Conservation (phyloP, 2,329 filamentous ascomycete genomes). For the Atkinsonella hypoxylon region DNA sequence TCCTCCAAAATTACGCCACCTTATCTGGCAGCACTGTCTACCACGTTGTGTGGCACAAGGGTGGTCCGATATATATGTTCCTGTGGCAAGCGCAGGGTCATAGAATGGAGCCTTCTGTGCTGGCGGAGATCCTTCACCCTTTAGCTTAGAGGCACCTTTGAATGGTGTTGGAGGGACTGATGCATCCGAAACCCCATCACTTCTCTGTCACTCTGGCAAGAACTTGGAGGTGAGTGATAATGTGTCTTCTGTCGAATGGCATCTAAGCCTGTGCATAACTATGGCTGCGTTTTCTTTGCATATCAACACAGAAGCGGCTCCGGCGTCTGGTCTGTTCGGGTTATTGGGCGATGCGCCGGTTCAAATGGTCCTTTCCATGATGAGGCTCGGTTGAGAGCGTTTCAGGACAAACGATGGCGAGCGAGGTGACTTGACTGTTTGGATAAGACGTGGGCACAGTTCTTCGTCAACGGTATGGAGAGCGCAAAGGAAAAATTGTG, state of each 20-base stretch:
- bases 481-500: too few relatives aligned
- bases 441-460: too few relatives aligned
- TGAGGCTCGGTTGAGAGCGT: not conserved
- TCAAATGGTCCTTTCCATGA: not conserved
- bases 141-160: not conserved
- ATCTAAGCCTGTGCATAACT: not conserved
- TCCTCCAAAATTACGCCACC: not conserved
- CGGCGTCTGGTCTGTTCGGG: not conserved
- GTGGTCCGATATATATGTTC: not conserved
- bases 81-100: not conserved
- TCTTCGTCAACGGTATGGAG: too few relatives aligned
- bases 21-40: not conserved
- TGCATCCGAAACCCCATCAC: not conserved
- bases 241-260: too few relatives aligned
- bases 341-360: not conserved
- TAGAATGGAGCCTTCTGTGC: not conserved
- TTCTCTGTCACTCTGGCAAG: not conserved
- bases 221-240: not conserved
- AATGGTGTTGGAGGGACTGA: not conserved
- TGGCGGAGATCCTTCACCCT: not conserved
- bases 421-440: too few relatives aligned
- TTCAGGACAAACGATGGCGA: too few relatives aligned
- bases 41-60: slow-evolving; percentile 3
- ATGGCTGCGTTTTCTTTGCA: not conserved
- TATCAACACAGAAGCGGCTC: not conserved